These are phyloP conservation scores for Pisolithus albus DNA, from an alignment of 768 basidiomycete species.

Conservation along the genomic window DNA sequence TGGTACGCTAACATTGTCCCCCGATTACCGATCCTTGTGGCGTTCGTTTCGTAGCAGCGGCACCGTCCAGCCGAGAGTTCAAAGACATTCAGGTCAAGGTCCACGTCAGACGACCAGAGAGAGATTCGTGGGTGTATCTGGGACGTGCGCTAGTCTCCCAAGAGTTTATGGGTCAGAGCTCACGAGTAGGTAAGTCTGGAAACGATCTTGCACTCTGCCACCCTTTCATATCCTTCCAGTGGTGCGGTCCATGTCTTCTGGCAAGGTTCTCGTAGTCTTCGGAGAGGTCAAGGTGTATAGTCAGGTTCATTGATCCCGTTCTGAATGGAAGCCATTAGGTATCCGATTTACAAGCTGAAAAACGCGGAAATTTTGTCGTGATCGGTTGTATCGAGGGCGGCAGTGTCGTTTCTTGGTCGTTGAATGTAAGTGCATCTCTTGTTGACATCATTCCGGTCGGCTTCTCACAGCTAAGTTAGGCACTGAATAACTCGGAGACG, in stretches of 20 bases:
- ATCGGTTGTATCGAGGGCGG: constrained; percentile 70
- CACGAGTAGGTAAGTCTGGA: constrained; percentile 62
- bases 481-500: constrained; percentile 77
- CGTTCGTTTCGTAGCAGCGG: constrained; percentile 11
- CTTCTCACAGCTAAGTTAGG: constrained; percentile 35
- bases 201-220: not conserved
- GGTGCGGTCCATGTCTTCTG: constrained; percentile 47
- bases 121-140: constrained; percentile 75
- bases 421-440: constrained; percentile 50
- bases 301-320: not conserved
- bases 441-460: constrained; percentile 2
- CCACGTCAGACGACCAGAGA: constrained; percentile 72
- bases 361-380: constrained; percentile 82
- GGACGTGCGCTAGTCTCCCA: constrained; percentile 73
- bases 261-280: constrained; percentile 65
- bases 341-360: constrained; percentile 76
- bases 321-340: constrained; percentile 30
- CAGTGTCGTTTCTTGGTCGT: constrained; percentile 77
- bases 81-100: constrained; percentile 81
- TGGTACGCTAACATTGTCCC: constrained; percentile 8
- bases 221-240: constrained; percentile 11
- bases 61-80: constrained; percentile 39
- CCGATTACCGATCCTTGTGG: not conserved
- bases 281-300: constrained; percentile 46
- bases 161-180: constrained; percentile 68